Evolutionary conservation across 1,284 basidiomycete genomes (phyloP), one percentile per base, ranked within the genome.

Genomic region (Meira nashicola): DNA sequence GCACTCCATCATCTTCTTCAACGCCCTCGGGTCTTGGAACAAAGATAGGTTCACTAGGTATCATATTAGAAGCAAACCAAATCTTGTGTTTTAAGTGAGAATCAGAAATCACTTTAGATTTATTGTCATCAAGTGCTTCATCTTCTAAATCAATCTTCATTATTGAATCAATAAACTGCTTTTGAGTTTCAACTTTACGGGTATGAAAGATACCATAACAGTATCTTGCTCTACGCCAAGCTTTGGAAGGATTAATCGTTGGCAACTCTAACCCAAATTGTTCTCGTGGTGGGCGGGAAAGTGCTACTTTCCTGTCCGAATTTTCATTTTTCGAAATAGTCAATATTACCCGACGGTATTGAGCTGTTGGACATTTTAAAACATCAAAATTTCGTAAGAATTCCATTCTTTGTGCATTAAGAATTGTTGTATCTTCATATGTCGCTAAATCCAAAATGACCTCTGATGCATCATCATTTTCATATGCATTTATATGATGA

Each of bases 401-500:
- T 17, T 17, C 43, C 43, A 44, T 25, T 17, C 43, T 3, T 4
- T 4, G 9, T 25, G 43, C 23, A 25, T 44, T 9, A 17, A 44
- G 43, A 8, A 44, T 25, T 25, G 17, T 25, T 17, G 43, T 44
- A 9, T 44, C 43, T 17, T 17, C 43, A 9, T 44, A 44, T 25
- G 43, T 44, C 4, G 43, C 43, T 9, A 44, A 44, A 9, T 44
- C 43, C 8, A 44, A 25, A 4, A 44, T 9, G 43, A 44, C 9
- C 17, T 9, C 4, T 17, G 17, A 17, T 17, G 17, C 43, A 17
- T 44, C 43, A 25, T 44, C 43, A 25, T 44, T 25, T 17, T 53
- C 51, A 15, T 39, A 53, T 37, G 51, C 51, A 40, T 53, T 53
- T 7, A 53, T n/a, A 23, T 53, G 51, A 23, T 53, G 51, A 40